Percentiles rank a stretch among this genome's conserved stretches.
Conservation (phyloP, 2,329 filamentous ascomycete genomes). For the Elsinoe arachidis region DNA sequence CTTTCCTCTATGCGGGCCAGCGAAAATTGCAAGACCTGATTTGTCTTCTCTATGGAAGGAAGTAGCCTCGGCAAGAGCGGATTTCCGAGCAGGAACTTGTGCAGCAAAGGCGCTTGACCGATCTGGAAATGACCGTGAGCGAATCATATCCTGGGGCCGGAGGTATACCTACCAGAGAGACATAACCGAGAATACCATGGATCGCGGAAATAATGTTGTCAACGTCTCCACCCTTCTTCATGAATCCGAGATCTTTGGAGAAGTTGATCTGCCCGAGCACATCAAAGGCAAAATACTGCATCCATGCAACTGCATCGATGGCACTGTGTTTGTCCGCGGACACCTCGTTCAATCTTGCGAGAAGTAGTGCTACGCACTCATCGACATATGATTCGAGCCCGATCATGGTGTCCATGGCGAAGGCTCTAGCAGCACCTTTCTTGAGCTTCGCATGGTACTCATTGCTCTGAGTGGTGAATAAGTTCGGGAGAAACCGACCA, state of each 20-base stretch:
- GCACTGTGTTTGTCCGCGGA: conserved; percentile 16
- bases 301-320: conserved; percentile 25
- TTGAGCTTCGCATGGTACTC: conserved; percentile 33
- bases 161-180: background rate
- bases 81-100: conserved; percentile 16
- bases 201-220: conserved; percentile 29
- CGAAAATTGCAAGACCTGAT: conserved; percentile 27
- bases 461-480: conserved; percentile 33
- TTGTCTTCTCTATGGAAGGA: conserved; percentile 30
- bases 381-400: conserved; percentile 24
- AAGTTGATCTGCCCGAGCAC: conserved; percentile 36
- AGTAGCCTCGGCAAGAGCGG: conserved; percentile 23
- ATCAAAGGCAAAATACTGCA: conserved; percentile 33
- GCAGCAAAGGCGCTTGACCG: background rate
- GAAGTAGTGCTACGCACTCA: conserved; percentile 21
- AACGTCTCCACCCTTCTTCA: conserved; percentile 34
- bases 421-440: conserved; percentile 31
- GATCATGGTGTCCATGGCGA: conserved; percentile 35
- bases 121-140: conserved; percentile 11
- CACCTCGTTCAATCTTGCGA: conserved; percentile 20
- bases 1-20: conserved; percentile 26
- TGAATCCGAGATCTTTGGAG: conserved; percentile 35
- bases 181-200: conserved; percentile 19
- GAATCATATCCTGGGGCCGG: background rate
- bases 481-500: conserved; percentile 19